These are phyloP conservation scores for Talaromyces sp. DNA, from an alignment of 2,329 filamentous ascomycete genomes.

Conservation along the genomic window DNA sequence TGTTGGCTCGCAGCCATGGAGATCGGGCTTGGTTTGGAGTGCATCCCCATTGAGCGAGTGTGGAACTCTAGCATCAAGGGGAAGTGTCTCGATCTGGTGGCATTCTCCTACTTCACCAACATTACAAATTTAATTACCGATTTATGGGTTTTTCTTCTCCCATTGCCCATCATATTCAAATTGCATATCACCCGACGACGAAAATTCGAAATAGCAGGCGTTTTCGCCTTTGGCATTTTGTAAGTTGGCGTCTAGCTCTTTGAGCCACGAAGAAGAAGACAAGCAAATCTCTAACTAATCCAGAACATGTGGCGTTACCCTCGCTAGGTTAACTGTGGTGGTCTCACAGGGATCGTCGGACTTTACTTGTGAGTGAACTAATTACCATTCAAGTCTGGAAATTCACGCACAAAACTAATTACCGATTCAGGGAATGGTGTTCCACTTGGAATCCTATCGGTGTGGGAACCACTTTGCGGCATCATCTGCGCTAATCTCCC, in stretches of 20 bases:
- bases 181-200: slow-evolving; percentile 11
- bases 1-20: slow-evolving; percentile 18
- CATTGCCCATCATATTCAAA: slow-evolving; percentile 14
- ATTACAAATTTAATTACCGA: slow-evolving; percentile 17
- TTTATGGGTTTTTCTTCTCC: slow-evolving; percentile 19
- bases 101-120: slow-evolving; percentile 20
- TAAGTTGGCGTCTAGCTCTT: neutral
- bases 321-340: slow-evolving; percentile 5
- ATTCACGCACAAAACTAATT: neutral
- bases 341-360: slow-evolving; percentile 5
- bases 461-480: slow-evolving; percentile 5
- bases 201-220: slow-evolving; percentile 16
- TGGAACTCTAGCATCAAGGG: slow-evolving; percentile 10
- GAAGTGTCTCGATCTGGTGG: slow-evolving; percentile 12
- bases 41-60: slow-evolving; percentile 12
- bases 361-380: slow-evolving; percentile 1
- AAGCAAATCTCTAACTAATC: no score
- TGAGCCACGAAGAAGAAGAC: neutral
- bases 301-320: slow-evolving; percentile 3
- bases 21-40: slow-evolving; percentile 11
- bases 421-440: slow-evolving; percentile 2
- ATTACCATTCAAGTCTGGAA: neutral
- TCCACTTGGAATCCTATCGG: slow-evolving; percentile 5
- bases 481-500: slow-evolving; percentile 7
- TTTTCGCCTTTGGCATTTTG: slow-evolving; percentile 15